These are phyloP conservation scores for Chondrus crispus DNA, from an alignment of 23 red algal species.

Conservation along the genomic window DNA sequence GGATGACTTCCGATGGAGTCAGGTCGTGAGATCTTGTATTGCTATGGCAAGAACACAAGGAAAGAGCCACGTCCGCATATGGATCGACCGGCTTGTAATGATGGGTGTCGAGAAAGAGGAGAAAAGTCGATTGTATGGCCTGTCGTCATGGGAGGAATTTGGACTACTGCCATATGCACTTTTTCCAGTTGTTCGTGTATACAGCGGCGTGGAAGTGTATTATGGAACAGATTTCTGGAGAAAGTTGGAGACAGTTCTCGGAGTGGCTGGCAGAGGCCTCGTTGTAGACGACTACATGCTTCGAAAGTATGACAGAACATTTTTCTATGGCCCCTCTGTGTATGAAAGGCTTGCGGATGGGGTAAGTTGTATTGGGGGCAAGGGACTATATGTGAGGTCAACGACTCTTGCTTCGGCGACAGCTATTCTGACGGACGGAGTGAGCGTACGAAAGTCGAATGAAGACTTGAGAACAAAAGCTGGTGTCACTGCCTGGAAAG, in stretches of 20 bases:
- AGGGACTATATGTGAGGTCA: background rate
- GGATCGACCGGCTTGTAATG: slow-evolving; percentile 15
- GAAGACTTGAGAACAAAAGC: background rate
- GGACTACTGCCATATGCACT: background rate
- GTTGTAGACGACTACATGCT: slow-evolving; percentile 29
- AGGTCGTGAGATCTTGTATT: background rate
- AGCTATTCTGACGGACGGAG: background rate
- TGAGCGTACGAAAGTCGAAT: background rate
- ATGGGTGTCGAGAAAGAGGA: background rate
- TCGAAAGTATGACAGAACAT: background rate
- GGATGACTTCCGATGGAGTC: slow-evolving; percentile 23
- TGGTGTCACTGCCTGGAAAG: background rate
- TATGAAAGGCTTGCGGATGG: background rate
- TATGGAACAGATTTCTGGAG: slow-evolving; percentile 26
- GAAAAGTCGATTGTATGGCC: background rate
- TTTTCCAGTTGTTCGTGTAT: background rate
- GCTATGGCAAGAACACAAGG: background rate
- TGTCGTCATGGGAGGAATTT: slow-evolving; percentile 3
- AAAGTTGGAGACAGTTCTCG: slow-evolving; percentile 13
- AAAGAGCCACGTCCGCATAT: background rate
- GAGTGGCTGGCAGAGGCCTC: slow-evolving; percentile 2
- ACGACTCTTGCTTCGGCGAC: slow-evolving; percentile 1
- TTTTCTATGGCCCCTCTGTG: background rate
- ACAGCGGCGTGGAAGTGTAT: background rate
- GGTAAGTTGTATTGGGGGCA: background rate